Evolutionary conservation across 2,329 filamentous ascomycete species (phyloP), one percentile per base, ranked within the genome.

Genomic region (Zymoseptoria pseudotritici): DNA sequence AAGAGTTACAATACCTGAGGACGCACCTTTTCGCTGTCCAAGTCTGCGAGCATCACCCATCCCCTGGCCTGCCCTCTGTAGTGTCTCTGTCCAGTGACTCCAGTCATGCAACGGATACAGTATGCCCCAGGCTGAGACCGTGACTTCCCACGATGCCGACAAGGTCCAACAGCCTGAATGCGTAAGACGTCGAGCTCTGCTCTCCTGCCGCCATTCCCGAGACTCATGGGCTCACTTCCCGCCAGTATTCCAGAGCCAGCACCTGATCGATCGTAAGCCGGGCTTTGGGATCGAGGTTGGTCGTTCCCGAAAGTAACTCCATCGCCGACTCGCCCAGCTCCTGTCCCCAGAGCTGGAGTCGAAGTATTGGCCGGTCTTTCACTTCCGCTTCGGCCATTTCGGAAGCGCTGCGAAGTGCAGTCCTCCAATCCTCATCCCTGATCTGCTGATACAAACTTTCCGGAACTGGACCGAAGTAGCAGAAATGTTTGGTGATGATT

Each of bases 291-390:
- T 75, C 68, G 24, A 64, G 65, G 57, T 69, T 72, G 53, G 63
- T 72, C 70, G 72, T 76, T 61, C 65, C 63, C 62, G 67, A 69
- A 66, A 76, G 70, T 70, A 76, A 64, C 24, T 71, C 63, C 55
- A 70, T 26, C 57, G 67, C 71, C 56, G 8, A 60, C 9, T 50
- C 58, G 56, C 67, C 68, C 49, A 74, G 59, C 22, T 67, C 65
- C 53, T 69, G 57, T 17, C 69, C 67, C 71, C 70, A 73, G 19
- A 56, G 53, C 55, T 66, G 58, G 36, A 76, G 71, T 67, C 66
- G 70, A 51, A 68, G 57, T 59, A 61, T 60, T 56, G 70, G 71
- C 19, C 69, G 52, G 29, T 72, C 65, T 58, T 70, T 61, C 53
- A 73, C 67, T 56, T 60, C 58, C 51, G 61, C 55, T 54, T 72